Percentiles rank a stretch among this genome's conserved stretches.
Conservation (phyloP, 2,329 filamentous ascomycete genomes). For the Blastomyces parvus region DNA sequence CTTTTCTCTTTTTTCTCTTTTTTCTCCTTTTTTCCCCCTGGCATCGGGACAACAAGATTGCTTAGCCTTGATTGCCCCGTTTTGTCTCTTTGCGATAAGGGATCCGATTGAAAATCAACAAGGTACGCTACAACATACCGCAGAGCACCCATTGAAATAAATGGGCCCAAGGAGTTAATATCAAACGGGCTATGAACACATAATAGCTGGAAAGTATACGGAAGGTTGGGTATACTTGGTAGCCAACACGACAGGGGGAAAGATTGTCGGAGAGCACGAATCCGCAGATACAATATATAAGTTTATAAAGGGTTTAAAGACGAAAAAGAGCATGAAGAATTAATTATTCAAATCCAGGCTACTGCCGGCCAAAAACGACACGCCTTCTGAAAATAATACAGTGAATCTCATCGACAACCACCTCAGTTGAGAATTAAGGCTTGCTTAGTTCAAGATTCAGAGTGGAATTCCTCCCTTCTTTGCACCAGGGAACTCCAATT, state of each 20-base stretch:
- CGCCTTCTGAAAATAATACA: not conserved
- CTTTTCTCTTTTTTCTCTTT: too few species aligned
- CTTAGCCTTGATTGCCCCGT: too few species aligned
- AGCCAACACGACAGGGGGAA: not conserved
- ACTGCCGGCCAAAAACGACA: not conserved
- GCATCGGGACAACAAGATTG: too few species aligned
- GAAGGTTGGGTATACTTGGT: not conserved
- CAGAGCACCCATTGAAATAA: not conserved
- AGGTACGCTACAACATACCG: too few species aligned
- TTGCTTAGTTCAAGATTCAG: not conserved
- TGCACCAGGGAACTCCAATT: slow-evolving; percentile 24
- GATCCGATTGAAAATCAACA: too few species aligned
- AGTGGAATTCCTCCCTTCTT: slow-evolving; percentile 14
- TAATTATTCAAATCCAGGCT: not conserved
- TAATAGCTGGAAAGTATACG: not conserved
- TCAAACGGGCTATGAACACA: not conserved
- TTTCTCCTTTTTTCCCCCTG: too few species aligned
- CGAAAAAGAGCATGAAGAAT: not conserved
- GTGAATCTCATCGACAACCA: not conserved
- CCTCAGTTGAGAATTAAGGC: not conserved
- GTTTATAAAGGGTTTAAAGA: not conserved
- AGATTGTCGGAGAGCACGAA: not conserved
- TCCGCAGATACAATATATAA: not conserved
- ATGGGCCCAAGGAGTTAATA: not conserved
- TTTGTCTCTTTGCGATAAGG: too few species aligned